Base-by-base conservation (phyloP, 257 asterid species). In the Solanum ossicruentum region DNA sequence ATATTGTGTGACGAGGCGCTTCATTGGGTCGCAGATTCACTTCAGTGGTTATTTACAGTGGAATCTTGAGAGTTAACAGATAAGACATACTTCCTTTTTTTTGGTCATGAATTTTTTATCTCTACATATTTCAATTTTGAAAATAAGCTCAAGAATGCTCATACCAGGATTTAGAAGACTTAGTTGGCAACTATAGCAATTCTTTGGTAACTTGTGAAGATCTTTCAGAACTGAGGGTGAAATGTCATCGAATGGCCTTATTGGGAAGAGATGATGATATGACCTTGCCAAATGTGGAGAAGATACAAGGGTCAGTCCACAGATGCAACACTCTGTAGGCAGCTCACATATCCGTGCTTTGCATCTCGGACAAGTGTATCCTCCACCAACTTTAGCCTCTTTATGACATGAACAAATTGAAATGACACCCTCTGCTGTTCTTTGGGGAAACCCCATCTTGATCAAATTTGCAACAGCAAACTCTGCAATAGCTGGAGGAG, bases 401-500 rank as follows among this genome's bases (percentile, higher is more conserved):
- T 94, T 94, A 84, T 97, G 99, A 84, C 99, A 97, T 28, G 97
- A 92, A 87, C 99, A 97, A 23, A 97, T 97, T 73, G 99, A 95
- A 65, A 95, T 90, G 10, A 91, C 94, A 79, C 98, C 97, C 89
- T 95, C 97, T 39, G 98, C 99, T 65, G 97, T 96, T 91, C 98
- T 92, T 86, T 97, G 99, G 61, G 99, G 98, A 86, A 97, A 97
- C 10, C 98, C 99, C 98, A 97, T 97, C 93, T 90, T 95, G 82
- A 97, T 97, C 89, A 97, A 89, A 92, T 93, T 96, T 32, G 99
- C 93, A 83, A 92, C 81, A 66, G 99, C 98, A 82, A 95, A 95
- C 89, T 97, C 98, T 20, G 98, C 99, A 88, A 97, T 95, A n/a
- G 98, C 98, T 12, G 98, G 98, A 73, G 99, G 98, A 18, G 99